A percentile compares a stretch with the other conserved stretches of the same genome.
Conservation (phyloP, 768 basidiomycete species). For the Suillus bovinus region DNA sequence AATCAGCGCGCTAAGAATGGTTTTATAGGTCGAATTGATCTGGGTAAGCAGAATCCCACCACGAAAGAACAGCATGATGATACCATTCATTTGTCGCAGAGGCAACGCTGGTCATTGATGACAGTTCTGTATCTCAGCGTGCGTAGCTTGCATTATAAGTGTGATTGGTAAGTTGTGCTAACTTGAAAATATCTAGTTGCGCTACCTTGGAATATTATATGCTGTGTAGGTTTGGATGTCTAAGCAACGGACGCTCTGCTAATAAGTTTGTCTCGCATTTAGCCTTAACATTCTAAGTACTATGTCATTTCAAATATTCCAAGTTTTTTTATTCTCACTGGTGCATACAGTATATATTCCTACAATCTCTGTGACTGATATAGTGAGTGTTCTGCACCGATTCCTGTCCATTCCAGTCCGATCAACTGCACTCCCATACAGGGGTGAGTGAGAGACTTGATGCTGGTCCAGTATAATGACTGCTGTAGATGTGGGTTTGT, state of each 20-base stretch:
- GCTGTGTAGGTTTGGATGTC: not conserved
- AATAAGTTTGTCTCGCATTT: not conserved
- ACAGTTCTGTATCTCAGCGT: not conserved
- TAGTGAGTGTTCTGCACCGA: not conserved
- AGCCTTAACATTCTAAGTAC: not conserved
- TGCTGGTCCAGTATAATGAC: not conserved
- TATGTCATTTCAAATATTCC: too few species aligned
- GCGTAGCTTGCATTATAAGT: not conserved
- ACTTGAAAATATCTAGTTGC: not conserved
- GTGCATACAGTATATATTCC: not conserved
- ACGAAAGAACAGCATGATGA: not conserved
- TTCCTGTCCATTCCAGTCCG: not conserved
- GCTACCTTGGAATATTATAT: slow-evolving; percentile 2
- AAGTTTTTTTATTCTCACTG: not conserved
- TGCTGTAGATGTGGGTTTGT: not conserved
- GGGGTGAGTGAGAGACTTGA: not conserved
- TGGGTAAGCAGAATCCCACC: not conserved
- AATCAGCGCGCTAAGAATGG: not conserved
- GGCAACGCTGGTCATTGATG: not conserved
- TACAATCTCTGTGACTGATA: not conserved
- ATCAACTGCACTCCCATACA: not conserved
- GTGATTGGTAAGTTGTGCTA: not conserved
- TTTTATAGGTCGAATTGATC: not conserved
- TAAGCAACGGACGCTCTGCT: not conserved
- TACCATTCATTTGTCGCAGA: not conserved